Conservation (phyloP, 2,329 filamentous ascomycete genomes). For the Monilinia laxa region DNA sequence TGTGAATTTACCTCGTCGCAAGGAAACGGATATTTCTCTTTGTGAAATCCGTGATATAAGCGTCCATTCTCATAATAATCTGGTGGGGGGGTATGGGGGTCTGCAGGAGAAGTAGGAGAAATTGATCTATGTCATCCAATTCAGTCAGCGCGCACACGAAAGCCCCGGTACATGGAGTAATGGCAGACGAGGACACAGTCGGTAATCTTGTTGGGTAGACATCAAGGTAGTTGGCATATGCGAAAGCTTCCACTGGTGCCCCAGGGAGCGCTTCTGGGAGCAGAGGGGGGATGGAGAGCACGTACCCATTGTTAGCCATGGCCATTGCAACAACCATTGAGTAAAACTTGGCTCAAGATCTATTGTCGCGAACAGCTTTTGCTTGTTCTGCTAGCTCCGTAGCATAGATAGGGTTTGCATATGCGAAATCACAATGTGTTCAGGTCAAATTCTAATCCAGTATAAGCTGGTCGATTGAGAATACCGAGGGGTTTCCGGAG, state of each 20-base stretch:
- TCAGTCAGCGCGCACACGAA: constrained; percentile 15
- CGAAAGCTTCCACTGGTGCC: not conserved
- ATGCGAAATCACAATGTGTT: not conserved
- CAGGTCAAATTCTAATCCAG: not conserved
- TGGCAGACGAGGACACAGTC: not conserved
- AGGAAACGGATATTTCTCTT: constrained; percentile 71
- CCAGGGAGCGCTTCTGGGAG: not conserved
- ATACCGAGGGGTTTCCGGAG: not conserved
- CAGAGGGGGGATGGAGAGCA: constrained; percentile 24
- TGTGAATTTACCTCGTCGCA: constrained; percentile 64
- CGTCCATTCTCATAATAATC: constrained; percentile 65
- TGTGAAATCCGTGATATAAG: constrained; percentile 65
- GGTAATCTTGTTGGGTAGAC: not conserved
- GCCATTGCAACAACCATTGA: constrained; percentile 34
- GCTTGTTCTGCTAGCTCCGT: constrained; percentile 12
- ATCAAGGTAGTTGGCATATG: not conserved
- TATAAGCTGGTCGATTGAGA: not conserved
- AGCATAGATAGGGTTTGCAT: constrained; percentile 9
- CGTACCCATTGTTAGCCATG: constrained; percentile 40
- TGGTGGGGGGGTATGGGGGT: constrained; percentile 29
- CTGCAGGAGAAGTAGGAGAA: constrained; percentile 22
- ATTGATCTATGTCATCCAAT: constrained; percentile 29
- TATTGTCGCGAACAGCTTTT: constrained; percentile 20
- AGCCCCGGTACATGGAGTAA: not conserved
- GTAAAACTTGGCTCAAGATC: constrained; percentile 11